Percentiles rank a stretch among this genome's conserved stretches.
phyloP scores from a whole-genome alignment of 2,329 filamentous ascomycete genomes.

The Cladorrhinum sp. region DNA sequence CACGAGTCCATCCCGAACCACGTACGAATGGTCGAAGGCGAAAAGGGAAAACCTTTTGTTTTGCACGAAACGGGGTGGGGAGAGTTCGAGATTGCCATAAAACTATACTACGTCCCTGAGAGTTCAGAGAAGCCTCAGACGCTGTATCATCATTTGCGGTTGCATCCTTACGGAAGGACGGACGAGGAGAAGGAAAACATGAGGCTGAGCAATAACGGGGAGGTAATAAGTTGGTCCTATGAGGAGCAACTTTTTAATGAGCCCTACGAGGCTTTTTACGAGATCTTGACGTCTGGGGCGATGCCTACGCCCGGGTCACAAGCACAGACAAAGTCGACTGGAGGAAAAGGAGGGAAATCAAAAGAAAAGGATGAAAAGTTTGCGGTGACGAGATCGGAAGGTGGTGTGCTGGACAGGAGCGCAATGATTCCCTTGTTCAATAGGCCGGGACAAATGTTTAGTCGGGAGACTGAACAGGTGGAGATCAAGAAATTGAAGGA shows the following conservation, averaged over 20 bases:
- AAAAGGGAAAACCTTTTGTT: slow-evolving; percentile 67
- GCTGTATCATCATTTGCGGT: slow-evolving; percentile 85
- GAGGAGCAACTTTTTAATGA: slow-evolving; percentile 98
- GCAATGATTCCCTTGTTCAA: slow-evolving; percentile 71
- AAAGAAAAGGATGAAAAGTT: slow-evolving; percentile 43
- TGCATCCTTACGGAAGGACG: slow-evolving; percentile 85
- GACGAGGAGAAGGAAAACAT: slow-evolving; percentile 67
- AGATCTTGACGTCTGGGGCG: slow-evolving; percentile 74
- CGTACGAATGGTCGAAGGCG: slow-evolving; percentile 73
- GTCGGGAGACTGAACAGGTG: slow-evolving; percentile 64
- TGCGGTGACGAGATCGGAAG: slow-evolving; percentile 42
- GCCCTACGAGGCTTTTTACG: slow-evolving; percentile 88
- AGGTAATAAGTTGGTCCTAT: slow-evolving; percentile 77
- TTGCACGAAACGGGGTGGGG: slow-evolving; percentile 95
- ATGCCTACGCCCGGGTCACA: slow-evolving; percentile 39
- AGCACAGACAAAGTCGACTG: neutral
- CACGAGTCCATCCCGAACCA: slow-evolving; percentile 96
- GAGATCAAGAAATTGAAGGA: slow-evolving; percentile 61
- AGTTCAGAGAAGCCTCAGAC: slow-evolving; percentile 91
- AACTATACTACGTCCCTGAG: slow-evolving; percentile 87
- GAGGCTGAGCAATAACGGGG: slow-evolving; percentile 52
- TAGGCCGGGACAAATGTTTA: slow-evolving; percentile 69
- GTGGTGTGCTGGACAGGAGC: slow-evolving; percentile 61
- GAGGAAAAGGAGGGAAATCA: slow-evolving; percentile 44
- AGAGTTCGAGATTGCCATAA: slow-evolving; percentile 94